Evolutionary conservation across 2,329 filamentous ascomycete species (phyloP).

Genomic region (Colletotrichum noveboracense): DNA sequence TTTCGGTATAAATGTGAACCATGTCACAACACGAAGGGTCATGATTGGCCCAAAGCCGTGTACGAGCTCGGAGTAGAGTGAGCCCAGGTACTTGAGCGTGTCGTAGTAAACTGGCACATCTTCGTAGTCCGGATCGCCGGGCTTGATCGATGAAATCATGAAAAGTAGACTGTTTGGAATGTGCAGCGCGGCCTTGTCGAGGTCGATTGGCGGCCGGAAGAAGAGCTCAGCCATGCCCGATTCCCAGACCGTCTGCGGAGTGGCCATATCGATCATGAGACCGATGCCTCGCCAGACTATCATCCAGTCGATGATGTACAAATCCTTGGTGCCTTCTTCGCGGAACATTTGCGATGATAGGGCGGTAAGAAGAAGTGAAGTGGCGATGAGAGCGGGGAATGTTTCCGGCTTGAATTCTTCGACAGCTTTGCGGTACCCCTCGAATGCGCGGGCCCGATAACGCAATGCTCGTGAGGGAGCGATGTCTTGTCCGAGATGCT

Average conservation of each 20-base stretch:
- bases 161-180: constrained; percentile 55
- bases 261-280: constrained; percentile 49
- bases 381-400: constrained; percentile 55
- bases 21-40: constrained; percentile 55
- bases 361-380: constrained; percentile 56
- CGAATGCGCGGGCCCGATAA: constrained; percentile 56
- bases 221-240: constrained; percentile 54
- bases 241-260: constrained; percentile 32
- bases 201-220: constrained; percentile 52
- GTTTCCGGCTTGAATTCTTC: constrained; percentile 48
- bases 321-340: constrained; percentile 45
- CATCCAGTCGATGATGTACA: constrained; percentile 63
- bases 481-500: constrained; percentile 42
- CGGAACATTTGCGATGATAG: constrained; percentile 57
- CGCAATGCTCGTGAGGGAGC: constrained; percentile 41
- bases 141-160: constrained; percentile 51
- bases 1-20: constrained; percentile 55
- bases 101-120: constrained; percentile 47
- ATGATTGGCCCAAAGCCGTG: constrained; percentile 50
- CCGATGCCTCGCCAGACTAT: constrained; percentile 59
- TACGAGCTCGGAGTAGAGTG: constrained; percentile 54
- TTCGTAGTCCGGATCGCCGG: constrained; percentile 45
- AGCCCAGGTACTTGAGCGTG: constrained; percentile 54
- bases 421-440: constrained; percentile 58
- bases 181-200: constrained; percentile 42